phyloP scores from a whole-genome alignment of 2,329 filamentous ascomycete species.

The Escovopsis sp. region DNA sequence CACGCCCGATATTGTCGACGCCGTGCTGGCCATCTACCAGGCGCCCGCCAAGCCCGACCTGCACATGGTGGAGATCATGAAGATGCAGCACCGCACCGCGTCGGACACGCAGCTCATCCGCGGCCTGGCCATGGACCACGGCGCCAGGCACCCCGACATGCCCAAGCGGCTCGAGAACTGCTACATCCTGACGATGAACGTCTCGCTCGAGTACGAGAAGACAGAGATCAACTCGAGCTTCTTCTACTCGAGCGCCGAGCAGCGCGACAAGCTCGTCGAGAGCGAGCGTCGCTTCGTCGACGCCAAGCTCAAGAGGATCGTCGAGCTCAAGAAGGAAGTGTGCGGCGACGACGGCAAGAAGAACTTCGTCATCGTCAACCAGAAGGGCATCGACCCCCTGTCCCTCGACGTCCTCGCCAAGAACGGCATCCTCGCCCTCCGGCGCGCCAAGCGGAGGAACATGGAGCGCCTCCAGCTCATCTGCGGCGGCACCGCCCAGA shows the following conservation, averaged over 20 bases:
- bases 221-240: conserved; percentile 98
- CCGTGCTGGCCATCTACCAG: conserved; percentile 87
- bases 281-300: conserved; percentile 93
- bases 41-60: conserved; percentile 83
- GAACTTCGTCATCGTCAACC: conserved; percentile 95
- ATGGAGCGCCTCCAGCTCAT: conserved; percentile 97
- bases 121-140: conserved; percentile 85
- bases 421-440: conserved; percentile 90
- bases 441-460: conserved; percentile 92
- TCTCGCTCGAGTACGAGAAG: conserved; percentile 97
- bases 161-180: conserved; percentile 92
- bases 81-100: conserved; percentile 96
- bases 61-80: conserved; percentile 99
- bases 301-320: conserved; percentile 91
- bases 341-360: conserved; percentile 89
- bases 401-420: conserved; percentile 93
- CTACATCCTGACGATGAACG: conserved; percentile 86
- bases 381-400: conserved; percentile 96
- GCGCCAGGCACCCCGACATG: conserved; percentile 95
- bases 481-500: conserved; percentile 81
- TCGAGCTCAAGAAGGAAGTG: conserved; percentile 94
- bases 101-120: conserved; percentile 93
- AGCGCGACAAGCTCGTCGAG: conserved; percentile 95
- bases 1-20: conserved; percentile 89
- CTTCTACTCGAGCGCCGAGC: conserved; percentile 95